Percentiles rank a stretch among this genome's conserved stretches.
Evolutionary conservation across 2,329 filamentous ascomycete genomes (phyloP).

Genomic region (Phoma sp.): DNA sequence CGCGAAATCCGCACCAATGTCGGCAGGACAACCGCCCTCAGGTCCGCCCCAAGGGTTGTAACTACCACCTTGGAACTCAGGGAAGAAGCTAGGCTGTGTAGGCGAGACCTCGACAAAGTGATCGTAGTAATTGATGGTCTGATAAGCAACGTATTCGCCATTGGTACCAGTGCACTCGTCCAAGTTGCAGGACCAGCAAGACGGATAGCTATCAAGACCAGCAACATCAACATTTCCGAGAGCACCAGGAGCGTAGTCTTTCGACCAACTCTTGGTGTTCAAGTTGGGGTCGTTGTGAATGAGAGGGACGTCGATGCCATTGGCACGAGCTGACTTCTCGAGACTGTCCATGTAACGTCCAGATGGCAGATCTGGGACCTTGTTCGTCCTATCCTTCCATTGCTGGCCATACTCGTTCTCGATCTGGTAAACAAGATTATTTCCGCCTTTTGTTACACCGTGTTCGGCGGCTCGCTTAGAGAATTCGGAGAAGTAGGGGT

Average conservation of each 20-base stretch:
- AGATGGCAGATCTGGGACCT: conserved; percentile 57
- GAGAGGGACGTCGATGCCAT: conserved; percentile 65
- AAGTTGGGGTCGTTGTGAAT: conserved; percentile 67
- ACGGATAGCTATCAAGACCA: conserved; percentile 60
- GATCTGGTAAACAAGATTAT: conserved; percentile 63
- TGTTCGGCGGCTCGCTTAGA: conserved; percentile 60
- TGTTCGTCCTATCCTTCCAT: conserved; percentile 46
- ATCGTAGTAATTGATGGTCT: conserved; percentile 56
- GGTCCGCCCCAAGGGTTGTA: conserved; percentile 70
- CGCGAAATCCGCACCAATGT: conserved; percentile 65
- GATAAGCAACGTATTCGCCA: conserved; percentile 61
- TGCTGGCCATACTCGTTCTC: conserved; percentile 62
- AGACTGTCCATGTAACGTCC: conserved; percentile 65
- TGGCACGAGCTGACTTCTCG: conserved; percentile 59
- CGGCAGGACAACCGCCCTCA: conserved; percentile 60
- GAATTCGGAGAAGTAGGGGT: conserved; percentile 60
- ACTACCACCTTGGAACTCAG: conserved; percentile 66
- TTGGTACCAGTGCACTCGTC: conserved; percentile 67
- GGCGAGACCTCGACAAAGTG: conserved; percentile 53
- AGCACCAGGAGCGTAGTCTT: conserved; percentile 61
- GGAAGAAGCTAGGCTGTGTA: conserved; percentile 61
- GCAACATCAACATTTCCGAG: conserved; percentile 62
- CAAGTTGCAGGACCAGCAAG: conserved; percentile 69
- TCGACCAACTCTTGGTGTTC: conserved; percentile 64
- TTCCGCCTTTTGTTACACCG: conserved; percentile 64